phyloP scores from a whole-genome alignment of 2,329 filamentous ascomycete species.

The Biscogniauxia mediterranea region DNA sequence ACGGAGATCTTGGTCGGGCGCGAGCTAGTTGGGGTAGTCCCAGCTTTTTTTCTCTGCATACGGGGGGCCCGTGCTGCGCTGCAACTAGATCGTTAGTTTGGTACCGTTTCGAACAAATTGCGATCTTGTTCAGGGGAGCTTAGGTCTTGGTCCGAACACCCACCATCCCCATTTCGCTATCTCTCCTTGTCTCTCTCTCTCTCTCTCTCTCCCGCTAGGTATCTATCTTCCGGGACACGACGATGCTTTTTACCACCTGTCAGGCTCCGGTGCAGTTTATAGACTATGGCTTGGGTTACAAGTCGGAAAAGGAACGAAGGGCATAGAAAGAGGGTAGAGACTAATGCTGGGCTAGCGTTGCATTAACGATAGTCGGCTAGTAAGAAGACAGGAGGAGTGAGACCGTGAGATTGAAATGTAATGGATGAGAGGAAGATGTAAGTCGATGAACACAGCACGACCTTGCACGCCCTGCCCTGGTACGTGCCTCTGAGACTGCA shows the following conservation, averaged over 20 bases:
- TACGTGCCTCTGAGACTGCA: slow-evolving; percentile 5
- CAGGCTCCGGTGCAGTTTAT: background rate
- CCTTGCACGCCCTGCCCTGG: slow-evolving; percentile 24
- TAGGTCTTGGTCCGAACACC: background rate
- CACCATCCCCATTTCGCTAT: background rate
- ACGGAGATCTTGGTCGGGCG: slow-evolving; percentile 8
- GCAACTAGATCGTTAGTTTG: slow-evolving; percentile 3
- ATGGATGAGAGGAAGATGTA: slow-evolving; percentile 17
- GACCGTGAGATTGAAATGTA: background rate
- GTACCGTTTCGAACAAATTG: slow-evolving; percentile 9
- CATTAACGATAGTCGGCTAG: slow-evolving; percentile 15
- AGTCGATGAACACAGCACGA: slow-evolving; percentile 4
- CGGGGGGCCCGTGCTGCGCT: background rate
- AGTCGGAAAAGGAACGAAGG: background rate
- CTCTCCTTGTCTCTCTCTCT: background rate
- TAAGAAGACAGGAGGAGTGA: background rate
- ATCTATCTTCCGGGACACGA: background rate
- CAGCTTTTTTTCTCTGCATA: background rate
- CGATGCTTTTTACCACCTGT: background rate
- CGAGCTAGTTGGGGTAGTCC: slow-evolving; percentile 5
- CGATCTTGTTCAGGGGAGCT: slow-evolving; percentile 9
- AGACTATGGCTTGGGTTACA: background rate
- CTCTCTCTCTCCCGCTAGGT: background rate
- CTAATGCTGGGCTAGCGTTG: slow-evolving; percentile 22
- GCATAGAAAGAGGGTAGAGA: background rate